A percentile compares a stretch with the other conserved stretches of the same genome.
Conservation (phyloP, 2,329 filamentous ascomycete species). For the Phialemoniopsis sp. region DNA sequence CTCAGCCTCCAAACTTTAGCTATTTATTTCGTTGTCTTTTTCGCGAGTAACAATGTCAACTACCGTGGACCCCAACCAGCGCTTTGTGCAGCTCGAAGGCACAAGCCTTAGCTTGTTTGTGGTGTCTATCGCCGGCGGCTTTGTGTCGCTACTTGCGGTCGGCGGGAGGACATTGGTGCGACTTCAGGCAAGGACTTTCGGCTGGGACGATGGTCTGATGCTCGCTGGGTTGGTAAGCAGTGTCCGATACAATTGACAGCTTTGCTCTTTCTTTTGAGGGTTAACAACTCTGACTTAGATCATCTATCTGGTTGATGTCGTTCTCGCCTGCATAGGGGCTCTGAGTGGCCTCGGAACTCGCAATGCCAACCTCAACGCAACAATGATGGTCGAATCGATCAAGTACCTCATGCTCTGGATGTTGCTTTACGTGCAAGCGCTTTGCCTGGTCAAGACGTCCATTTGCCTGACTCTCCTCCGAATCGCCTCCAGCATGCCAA, state of each 20-base stretch:
- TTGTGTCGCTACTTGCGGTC: conserved; percentile 10
- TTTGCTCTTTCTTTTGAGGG: not conserved
- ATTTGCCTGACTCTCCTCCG: conserved; percentile 14
- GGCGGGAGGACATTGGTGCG: conserved; percentile 10
- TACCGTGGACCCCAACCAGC: conserved; percentile 6
- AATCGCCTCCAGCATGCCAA: not conserved
- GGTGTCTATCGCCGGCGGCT: conserved; percentile 11
- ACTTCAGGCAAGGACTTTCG: conserved; percentile 3
- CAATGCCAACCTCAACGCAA: conserved; percentile 8
- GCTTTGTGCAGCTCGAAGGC: conserved; percentile 2
- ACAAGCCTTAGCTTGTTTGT: conserved; percentile 10
- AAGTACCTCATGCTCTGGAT: conserved; percentile 16
- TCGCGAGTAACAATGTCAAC: conserved; percentile 6
- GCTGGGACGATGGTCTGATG: conserved; percentile 5
- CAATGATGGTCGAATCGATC: conserved; percentile 6
- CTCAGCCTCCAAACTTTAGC: too few relatives aligned
- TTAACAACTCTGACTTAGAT: not conserved
- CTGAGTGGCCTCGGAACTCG: conserved; percentile 10
- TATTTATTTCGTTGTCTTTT: too few relatives aligned
- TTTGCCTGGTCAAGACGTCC: conserved; percentile 13
- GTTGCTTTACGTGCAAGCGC: conserved; percentile 12
- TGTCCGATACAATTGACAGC: too few relatives aligned
- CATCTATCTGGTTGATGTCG: conserved; percentile 10
- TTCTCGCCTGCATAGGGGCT: conserved; percentile 12
- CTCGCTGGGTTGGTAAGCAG: conserved; percentile 1